Percentiles rank a stretch among this genome's conserved stretches.
Evolutionary conservation across 495 filamentous ascomycete genomes (phyloP).

Genomic region (Neurospora sp.): DNA sequence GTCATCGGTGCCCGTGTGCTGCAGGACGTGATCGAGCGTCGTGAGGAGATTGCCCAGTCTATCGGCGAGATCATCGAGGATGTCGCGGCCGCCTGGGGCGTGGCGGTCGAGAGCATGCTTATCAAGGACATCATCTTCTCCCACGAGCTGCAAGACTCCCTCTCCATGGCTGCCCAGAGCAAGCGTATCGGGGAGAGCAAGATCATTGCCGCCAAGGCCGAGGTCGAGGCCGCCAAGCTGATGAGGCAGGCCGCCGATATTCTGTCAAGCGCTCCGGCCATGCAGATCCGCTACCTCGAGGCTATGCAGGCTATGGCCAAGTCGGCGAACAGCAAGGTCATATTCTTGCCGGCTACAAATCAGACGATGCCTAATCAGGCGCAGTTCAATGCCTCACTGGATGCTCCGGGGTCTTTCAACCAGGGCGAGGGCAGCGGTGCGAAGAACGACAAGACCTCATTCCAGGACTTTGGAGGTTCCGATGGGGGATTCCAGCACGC

Average conservation of each 20-base stretch:
- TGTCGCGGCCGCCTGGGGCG: slow-evolving; percentile 88
- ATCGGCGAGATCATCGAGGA: slow-evolving; percentile 98
- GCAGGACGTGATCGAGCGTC: slow-evolving; percentile 97
- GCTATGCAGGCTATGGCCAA: slow-evolving; percentile 99
- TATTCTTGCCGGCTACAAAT: slow-evolving; percentile 71
- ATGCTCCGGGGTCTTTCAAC: slow-evolving; percentile 7
- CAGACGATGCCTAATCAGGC: slow-evolving; percentile 49
- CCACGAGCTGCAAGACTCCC: slow-evolving; percentile 89
- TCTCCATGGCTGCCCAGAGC: slow-evolving; percentile 99
- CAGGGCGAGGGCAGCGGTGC: slow-evolving; percentile 12
- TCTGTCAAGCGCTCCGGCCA: slow-evolving; percentile 66
- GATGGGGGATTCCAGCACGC: slow-evolving; percentile 65
- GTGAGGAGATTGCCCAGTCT: slow-evolving; percentile 88
- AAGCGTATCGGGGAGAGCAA: slow-evolving; percentile 98
- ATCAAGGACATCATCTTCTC: slow-evolving; percentile 99
- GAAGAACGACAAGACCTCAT: slow-evolving; percentile 6
- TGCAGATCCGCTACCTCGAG: slow-evolving; percentile 98
- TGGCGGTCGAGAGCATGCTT: slow-evolving; percentile 94
- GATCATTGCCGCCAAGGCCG: slow-evolving; percentile 91
- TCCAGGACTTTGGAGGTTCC: slow-evolving; percentile 34
- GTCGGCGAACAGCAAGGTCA: slow-evolving; percentile 89
- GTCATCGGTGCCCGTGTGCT: slow-evolving; percentile 93
- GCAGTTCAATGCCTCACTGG: slow-evolving; percentile 23
- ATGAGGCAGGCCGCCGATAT: slow-evolving; percentile 99
- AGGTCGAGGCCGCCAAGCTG: slow-evolving; percentile 93